Percentiles rank a stretch among this genome's conserved stretches.
Conservation (phyloP, 768 basidiomycete species). For the Pulveroboletus frians region DNA sequence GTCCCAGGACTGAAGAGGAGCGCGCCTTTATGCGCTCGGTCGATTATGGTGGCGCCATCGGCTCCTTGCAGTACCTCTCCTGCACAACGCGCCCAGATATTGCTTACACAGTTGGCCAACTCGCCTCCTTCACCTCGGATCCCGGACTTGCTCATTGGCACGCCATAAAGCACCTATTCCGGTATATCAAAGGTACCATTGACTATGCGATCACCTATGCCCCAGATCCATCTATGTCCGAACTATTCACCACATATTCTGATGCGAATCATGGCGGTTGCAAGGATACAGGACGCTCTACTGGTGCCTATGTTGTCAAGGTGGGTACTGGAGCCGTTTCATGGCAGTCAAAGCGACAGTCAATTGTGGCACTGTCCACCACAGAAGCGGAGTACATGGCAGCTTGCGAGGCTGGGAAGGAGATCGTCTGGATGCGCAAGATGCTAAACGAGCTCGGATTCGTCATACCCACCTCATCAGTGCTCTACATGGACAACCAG, state of each 20-base stretch:
- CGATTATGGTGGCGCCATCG: not conserved
- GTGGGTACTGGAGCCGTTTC: too few relatives aligned
- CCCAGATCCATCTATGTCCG: not conserved
- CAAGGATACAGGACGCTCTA: not conserved
- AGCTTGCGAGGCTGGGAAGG: constrained; percentile 17
- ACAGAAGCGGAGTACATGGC: constrained; percentile 37
- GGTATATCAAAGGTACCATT: too few relatives aligned
- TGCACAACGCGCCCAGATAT: not conserved
- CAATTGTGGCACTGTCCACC: constrained; percentile 29
- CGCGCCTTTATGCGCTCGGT: not conserved
- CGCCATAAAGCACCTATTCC: too few relatives aligned
- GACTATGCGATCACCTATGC: not conserved
- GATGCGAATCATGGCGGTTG: not conserved
- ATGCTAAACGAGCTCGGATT: constrained; percentile 8
- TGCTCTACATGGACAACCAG: too few relatives aligned
- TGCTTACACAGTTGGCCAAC: not conserved
- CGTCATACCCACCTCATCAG: too few relatives aligned
- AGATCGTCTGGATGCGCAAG: constrained; percentile 26
- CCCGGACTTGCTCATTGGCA: not conserved
- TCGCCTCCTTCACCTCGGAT: not conserved
- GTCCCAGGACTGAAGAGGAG: not conserved
- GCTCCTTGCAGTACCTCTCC: not conserved
- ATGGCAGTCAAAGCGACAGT: too few relatives aligned
- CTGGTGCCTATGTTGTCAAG: not conserved
- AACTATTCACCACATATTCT: not conserved